A percentile compares a stretch with the other conserved stretches of the same genome.
Evolutionary conservation across 805 yeast genomes (phyloP).

Genomic region (Saccharomycopsis sp.): DNA sequence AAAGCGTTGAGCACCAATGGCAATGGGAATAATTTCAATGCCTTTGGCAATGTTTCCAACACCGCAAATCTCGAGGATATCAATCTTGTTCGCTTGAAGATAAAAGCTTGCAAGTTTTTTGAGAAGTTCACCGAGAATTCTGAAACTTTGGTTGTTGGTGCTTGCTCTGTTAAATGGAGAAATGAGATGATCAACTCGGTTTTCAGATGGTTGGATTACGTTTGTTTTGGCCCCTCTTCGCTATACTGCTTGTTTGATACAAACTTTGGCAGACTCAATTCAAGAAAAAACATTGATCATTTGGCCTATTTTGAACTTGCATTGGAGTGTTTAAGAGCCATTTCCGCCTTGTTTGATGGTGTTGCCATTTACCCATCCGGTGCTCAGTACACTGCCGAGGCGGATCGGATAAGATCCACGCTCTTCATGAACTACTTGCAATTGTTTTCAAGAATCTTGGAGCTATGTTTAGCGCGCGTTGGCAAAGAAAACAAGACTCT

Average conservation of each 20-base stretch:
- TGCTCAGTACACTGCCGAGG: conserved; percentile 15
- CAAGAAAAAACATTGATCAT: conserved; percentile 8
- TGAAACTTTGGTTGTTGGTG: conserved; percentile 9
- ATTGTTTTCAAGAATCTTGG: conserved; percentile 38
- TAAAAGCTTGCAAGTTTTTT: conserved; percentile 14
- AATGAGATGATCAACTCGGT: conserved; percentile 3
- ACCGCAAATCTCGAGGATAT: not conserved
- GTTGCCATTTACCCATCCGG: conserved; percentile 14
- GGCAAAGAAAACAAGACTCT: conserved; percentile 5
- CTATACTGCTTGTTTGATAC: conserved; percentile 5
- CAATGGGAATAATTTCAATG: no score
- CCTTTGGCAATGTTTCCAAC: no score
- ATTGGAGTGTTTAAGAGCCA: conserved; percentile 16
- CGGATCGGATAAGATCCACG: conserved; percentile 28
- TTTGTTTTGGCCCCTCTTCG: conserved; percentile 14
- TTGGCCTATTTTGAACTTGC: conserved; percentile 14
- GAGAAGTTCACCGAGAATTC: conserved; percentile 12
- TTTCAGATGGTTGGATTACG: conserved; percentile 12
- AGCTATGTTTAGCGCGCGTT: conserved; percentile 27
- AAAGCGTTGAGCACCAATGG: no score
- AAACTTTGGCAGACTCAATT: not conserved
- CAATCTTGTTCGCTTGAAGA: conserved; percentile 7
- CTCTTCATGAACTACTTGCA: conserved; percentile 40
- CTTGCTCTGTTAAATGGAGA: conserved; percentile 14
- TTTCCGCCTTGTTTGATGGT: conserved; percentile 12